Evolutionary conservation across 2,329 filamentous ascomycete species (phyloP), one percentile per base, ranked within the genome.

Genomic region (Cytospora chrysosperma): DNA sequence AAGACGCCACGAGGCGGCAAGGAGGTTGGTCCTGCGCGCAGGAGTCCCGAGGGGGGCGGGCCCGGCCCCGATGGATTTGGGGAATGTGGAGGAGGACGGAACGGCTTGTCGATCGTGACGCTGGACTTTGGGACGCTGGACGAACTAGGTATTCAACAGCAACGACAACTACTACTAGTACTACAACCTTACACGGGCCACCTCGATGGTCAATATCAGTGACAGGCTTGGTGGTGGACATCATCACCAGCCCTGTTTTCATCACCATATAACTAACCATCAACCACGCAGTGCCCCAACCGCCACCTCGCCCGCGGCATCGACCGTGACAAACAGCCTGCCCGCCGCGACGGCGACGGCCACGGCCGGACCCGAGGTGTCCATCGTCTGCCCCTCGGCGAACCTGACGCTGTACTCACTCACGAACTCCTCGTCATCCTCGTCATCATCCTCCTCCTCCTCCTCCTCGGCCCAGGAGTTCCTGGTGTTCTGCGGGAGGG

Each of bases 351-450:
- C 62, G 5, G 62, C 67, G 19, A 59, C 65, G 2, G 63, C 58
- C 6, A 66, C 66, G 1, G 63, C 61, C 24, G 40, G 43, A 0
- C 30, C 59, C 2, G 34, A 59, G 3, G 9, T 54, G 1, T 61
- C 53, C 17, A 69, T 72, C 56, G n/a, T 51, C 24, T 78, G 75
- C 55, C 75, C 75, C 1, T 13, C 49, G 17, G 69, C 72, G 64
- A 77, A 78, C 67, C 68, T 70, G 34, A 77, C 75, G 7, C 65
- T 72, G n/a, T 76, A 75, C 67, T 61, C 65, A 4, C 50, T 69
- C 19, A 34, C 63, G 30, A 19, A 4, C 43, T 56, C 62, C 3
- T 49, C 54, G n/a, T n/a, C n/a, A n/a, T n/a, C n/a, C n/a, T n/a
- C n/a, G n/a, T n/a, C n/a, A n/a, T n/a, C n/a, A n/a, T n/a, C n/a